Evolutionary conservation across 1,139 yeast genomes (phyloP).

Genomic region (Debaryomyces robertsiae): DNA sequence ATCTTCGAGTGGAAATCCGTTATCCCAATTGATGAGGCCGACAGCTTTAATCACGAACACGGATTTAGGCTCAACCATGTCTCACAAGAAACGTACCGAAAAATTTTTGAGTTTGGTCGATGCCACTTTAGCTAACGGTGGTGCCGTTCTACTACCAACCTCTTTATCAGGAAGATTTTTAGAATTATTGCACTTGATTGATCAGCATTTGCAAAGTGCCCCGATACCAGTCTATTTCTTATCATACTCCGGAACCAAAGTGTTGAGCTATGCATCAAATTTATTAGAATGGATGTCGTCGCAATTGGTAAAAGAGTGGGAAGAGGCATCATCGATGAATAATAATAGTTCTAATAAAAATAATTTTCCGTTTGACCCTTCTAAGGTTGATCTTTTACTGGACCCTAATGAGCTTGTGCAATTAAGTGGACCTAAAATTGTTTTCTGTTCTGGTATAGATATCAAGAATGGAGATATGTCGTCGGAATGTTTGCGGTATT

Average conservation of each 20-base stretch:
- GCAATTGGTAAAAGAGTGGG: slow-evolving; percentile 80
- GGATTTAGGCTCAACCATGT: slow-evolving; percentile 64
- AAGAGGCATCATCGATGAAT: slow-evolving; percentile 36
- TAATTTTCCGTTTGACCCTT: slow-evolving; percentile 73
- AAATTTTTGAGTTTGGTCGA: slow-evolving; percentile 66
- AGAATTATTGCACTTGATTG: slow-evolving; percentile 74
- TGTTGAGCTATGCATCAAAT: slow-evolving; percentile 79
- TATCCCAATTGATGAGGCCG: slow-evolving; percentile 73
- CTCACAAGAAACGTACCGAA: slow-evolving; percentile 67
- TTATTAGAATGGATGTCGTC: slow-evolving; percentile 97
- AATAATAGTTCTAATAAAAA: slow-evolving; percentile 43
- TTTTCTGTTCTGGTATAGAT: slow-evolving; percentile 78
- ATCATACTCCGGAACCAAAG: slow-evolving; percentile 78
- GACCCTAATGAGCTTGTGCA: slow-evolving; percentile 59
- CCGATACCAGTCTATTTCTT: slow-evolving; percentile 73
- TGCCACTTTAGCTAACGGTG: slow-evolving; percentile 66
- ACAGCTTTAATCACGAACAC: slow-evolving; percentile 82
- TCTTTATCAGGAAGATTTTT: slow-evolving; percentile 81
- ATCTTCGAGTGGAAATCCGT: slow-evolving; percentile 49
- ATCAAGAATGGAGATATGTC: slow-evolving; percentile 66
- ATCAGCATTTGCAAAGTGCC: slow-evolving; percentile 56
- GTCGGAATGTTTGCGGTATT: slow-evolving; percentile 53
- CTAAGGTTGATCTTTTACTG: slow-evolving; percentile 57
- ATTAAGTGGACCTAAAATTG: slow-evolving; percentile 73
- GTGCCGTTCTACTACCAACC: slow-evolving; percentile 82